Base-by-base conservation (phyloP, 169 alveolate species). In the Cryptosporidium parvum region DNA sequence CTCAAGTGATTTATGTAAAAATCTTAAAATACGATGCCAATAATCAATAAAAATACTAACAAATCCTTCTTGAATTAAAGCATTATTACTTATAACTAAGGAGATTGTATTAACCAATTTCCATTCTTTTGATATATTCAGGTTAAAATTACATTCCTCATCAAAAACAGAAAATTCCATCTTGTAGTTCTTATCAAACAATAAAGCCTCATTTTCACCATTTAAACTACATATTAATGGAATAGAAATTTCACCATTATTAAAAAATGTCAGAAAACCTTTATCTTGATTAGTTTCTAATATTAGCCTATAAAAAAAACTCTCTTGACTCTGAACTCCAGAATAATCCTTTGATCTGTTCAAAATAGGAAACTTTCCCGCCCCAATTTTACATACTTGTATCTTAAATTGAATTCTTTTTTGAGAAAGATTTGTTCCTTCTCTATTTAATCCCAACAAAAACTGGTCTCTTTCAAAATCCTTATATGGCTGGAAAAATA, bases 201-300 rank as follows among this genome's bases (percentile, higher is more conserved):
- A 33, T 48, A 31, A 29, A 3, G 23, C 70, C 26, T 44, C 70
- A 18, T n/a, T 33, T 1, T 18, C 9, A 12, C 29, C 4, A 21
- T 26, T 71, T 31, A n/a, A 37, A 35, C 58, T 73, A 18, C 71
- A 73, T n/a, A 73, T 73, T 9, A 73, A 39, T 73, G 86, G 86
- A 52, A 59, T 37, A 8, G 86, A 70, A 73, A 42, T 5, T 10
- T 53, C 26, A n/a, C 86, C 86, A 56, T 73, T 26, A 37, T 29
- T 56, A 37, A 37, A 73, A 9, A 73, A 39, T 14, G 86, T 73
- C 48, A 18, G 33, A 52, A 18, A 18, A 23, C 68, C 70, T 26
- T 35, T 59, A 23, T 18, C 21, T 53, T 73, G 86, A 59, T 73
- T 73, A n/a, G 86, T 53, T 58, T 53, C 52, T 18, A 73, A 26